Percentiles rank a stretch among this genome's conserved stretches.
These are phyloP conservation scores for Leucocoprinus birnbaumii DNA, from an alignment of 768 basidiomycete species.

Conservation along the genomic window DNA sequence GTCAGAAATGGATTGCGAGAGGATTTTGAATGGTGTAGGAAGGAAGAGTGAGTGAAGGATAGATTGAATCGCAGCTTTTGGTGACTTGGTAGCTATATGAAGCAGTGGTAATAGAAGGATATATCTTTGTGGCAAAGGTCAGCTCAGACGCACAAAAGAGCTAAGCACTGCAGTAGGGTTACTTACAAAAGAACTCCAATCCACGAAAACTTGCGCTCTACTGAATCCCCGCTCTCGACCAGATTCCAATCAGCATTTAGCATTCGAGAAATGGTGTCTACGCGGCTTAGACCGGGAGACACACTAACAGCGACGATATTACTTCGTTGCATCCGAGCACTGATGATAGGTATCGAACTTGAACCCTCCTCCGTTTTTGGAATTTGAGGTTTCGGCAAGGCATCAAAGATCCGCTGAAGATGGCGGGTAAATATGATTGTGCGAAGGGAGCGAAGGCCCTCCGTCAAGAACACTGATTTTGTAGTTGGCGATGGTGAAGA, in stretches of 20 bases:
- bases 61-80: slow-evolving; percentile 62
- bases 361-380: slow-evolving; percentile 38
- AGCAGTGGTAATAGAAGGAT: slow-evolving; percentile 64
- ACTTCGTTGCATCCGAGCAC: slow-evolving; percentile 44
- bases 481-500: slow-evolving; percentile 18
- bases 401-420: slow-evolving; percentile 82
- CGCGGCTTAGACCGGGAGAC: slow-evolving; percentile 73
- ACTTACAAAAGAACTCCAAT: slow-evolving; percentile 51
- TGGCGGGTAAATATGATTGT: slow-evolving; percentile 67
- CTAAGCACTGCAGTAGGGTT: neutral
- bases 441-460: slow-evolving; percentile 66
- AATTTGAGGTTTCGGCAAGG: slow-evolving; percentile 50
- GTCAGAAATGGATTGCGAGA: slow-evolving; percentile 24
- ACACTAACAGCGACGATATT: slow-evolving; percentile 77
- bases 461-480: slow-evolving; percentile 44
- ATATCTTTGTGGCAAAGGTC: slow-evolving; percentile 46
- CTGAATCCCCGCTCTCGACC: slow-evolving; percentile 6
- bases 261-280: slow-evolving; percentile 61
- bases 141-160: slow-evolving; percentile 24
- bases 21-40: slow-evolving; percentile 72
- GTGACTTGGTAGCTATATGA: slow-evolving; percentile 66
- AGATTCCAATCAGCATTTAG: slow-evolving; percentile 43
- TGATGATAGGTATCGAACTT: slow-evolving; percentile 34
- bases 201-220: slow-evolving; percentile 30
- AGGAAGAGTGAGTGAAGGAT: slow-evolving; percentile 82